phyloP scores from a whole-genome alignment of 768 basidiomycete genomes.

The Mrakia frigida region DNA sequence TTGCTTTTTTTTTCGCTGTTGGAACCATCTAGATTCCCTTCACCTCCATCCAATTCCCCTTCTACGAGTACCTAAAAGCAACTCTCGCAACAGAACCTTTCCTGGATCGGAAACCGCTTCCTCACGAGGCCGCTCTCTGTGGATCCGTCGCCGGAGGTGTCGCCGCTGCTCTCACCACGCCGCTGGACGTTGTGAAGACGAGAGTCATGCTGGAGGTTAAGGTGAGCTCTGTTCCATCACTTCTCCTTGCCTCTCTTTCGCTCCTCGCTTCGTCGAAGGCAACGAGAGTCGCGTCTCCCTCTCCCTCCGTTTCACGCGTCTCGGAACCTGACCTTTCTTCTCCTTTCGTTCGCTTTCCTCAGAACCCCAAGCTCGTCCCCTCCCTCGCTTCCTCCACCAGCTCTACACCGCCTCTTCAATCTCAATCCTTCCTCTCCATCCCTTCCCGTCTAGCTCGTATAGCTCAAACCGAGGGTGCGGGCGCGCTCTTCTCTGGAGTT shows the following conservation, averaged over 20 bases:
- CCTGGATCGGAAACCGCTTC: constrained; percentile 52
- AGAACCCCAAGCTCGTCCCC: constrained; percentile 14
- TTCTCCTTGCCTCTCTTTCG: too few relatives aligned
- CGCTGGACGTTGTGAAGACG: constrained; percentile 93
- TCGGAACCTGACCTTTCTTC: background rate
- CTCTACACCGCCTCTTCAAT: background rate
- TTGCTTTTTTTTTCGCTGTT: background rate
- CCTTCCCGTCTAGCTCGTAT: constrained; percentile 59
- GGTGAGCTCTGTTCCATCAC: constrained; percentile 48
- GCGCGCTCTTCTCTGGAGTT: constrained; percentile 76
- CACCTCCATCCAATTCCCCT: constrained; percentile 89
- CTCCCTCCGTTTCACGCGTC: too few relatives aligned
- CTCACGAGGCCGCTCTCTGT: constrained; percentile 61
- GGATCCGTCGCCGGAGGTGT: constrained; percentile 86
- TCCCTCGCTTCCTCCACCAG: background rate
- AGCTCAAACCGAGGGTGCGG: constrained; percentile 62
- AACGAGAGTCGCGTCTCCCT: background rate
- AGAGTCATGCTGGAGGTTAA: constrained; percentile 89
- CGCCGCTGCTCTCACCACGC: constrained; percentile 85
- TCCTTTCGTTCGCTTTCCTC: background rate
- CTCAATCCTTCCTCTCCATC: constrained; percentile 55
- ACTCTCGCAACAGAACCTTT: constrained; percentile 54
- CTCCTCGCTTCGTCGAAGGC: background rate
- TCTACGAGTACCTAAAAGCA: constrained; percentile 82
- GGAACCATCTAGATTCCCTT: constrained; percentile 92